Base-by-base conservation (phyloP, 257 asterid genomes). In the Ophiorrhiza pumila region DNA sequence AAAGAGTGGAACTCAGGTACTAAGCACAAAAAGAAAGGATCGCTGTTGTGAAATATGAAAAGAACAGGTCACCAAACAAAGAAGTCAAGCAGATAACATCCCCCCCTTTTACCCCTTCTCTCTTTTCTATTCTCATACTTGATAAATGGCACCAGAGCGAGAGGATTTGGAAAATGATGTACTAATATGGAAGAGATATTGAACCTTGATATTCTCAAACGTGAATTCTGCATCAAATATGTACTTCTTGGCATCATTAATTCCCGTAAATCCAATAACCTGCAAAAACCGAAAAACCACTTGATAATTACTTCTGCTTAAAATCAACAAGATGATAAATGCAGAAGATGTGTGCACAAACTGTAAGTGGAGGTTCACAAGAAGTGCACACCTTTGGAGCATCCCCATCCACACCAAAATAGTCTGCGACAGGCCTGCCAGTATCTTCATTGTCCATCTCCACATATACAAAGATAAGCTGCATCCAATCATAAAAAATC, bases 361-460 rank as follows among this genome's bases (percentile, higher is more conserved):
- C 45, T 72, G 52, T 20, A 50, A 45, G 35, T 32, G 69, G 39
- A 56, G 31, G 70, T 15, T n/a, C 29, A 12, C 32, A 5, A 50
- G 71, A 75, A 71, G 55, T 65, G 65, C 78, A n/a, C 82, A 95
- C 99, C 74, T 83, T 84, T 65, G 97, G 86, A 79, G 84, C 76
- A 79, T 89, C 86, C 79, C 90, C 96, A 23, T 85, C 78, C 66
- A 90, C 78, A 68, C 99, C 96, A 83, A 92, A 92, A 80, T 85
- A 92, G 70, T 90, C 87, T 37, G 98, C 96, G 49, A 95, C 97
- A 3, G 98, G 97, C 82, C 73, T 87, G 78, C 98, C 99, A 53
- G 79, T 87, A 74, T 90, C 98, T 60, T 92, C 94, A 80, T 92
- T 82, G 82, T 86, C 96, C 81, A 82, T 61, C 74, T 89, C 87